phyloP scores from a whole-genome alignment of 352 stramenopile genomes.

The Globisporangium viniferum region DNA sequence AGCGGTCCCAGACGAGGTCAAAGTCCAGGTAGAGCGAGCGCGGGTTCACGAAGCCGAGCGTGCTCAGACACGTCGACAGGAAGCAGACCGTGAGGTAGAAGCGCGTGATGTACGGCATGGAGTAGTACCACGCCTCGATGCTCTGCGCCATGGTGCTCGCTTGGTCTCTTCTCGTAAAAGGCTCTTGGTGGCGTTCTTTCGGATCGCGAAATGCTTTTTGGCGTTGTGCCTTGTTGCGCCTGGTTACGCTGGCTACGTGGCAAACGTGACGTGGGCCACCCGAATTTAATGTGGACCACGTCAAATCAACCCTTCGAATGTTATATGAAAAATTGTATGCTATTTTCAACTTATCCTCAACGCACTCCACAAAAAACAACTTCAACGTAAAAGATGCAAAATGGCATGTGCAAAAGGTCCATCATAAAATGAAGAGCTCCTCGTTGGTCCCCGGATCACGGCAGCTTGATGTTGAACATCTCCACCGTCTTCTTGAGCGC shows the following conservation, averaged over 20 bases:
- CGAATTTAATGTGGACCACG: background rate
- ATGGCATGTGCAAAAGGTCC: background rate
- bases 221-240: too few relatives aligned
- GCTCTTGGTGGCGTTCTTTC: background rate
- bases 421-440: background rate
- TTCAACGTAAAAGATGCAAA: slow-evolving; percentile 8
- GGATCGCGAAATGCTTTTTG: background rate
- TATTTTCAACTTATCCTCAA: background rate
- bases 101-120: slow-evolving; percentile 79
- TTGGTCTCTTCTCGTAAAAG: background rate
- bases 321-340: background rate
- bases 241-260: background rate
- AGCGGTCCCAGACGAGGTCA: slow-evolving; percentile 81
- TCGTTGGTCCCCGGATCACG: slow-evolving; percentile 9
- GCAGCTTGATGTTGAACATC: slow-evolving; percentile 78
- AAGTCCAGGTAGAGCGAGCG: slow-evolving; percentile 85
- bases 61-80: slow-evolving; percentile 74
- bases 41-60: slow-evolving; percentile 76
- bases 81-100: slow-evolving; percentile 86
- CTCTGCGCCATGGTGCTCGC: slow-evolving; percentile 52
- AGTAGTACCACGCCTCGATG: slow-evolving; percentile 85
- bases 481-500: slow-evolving; percentile 80
- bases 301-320: background rate
- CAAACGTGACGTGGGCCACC: background rate
- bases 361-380: background rate